Evolutionary conservation across 768 basidiomycete species (phyloP).

Genomic region (Trametes cingulata): DNA sequence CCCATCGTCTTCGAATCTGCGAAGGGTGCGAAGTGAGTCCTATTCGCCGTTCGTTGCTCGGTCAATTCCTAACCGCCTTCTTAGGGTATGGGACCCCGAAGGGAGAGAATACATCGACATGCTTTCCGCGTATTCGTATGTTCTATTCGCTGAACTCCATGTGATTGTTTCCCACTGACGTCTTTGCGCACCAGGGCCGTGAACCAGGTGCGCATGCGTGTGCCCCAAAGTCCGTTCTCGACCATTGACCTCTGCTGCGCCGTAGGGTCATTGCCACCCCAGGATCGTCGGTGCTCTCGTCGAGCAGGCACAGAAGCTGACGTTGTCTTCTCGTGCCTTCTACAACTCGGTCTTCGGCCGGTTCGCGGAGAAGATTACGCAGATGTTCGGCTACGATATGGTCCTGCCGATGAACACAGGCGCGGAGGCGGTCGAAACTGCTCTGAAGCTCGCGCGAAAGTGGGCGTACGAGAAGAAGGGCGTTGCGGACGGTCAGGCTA

Average conservation of each 20-base stretch:
- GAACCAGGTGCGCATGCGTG: conserved; percentile 64
- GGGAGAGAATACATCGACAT: conserved; percentile 97
- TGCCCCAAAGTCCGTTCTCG: background rate
- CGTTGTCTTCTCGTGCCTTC: conserved; percentile 94
- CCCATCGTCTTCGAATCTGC: conserved; percentile 93
- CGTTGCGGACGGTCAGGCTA: conserved; percentile 77
- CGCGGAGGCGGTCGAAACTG: conserved; percentile 96
- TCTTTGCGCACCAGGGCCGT: conserved; percentile 57
- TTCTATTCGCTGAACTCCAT: conserved; percentile 19
- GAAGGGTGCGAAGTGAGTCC: conserved; percentile 81
- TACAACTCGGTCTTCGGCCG: conserved; percentile 89
- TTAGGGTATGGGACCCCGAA: conserved; percentile 92
- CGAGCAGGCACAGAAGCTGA: conserved; percentile 85
- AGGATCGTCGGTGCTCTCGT: conserved; percentile 78
- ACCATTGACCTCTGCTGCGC: conserved; percentile 7
- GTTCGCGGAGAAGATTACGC: conserved; percentile 85
- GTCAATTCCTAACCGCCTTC: conserved; percentile 19
- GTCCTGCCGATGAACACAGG: conserved; percentile 99
- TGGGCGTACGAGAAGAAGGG: conserved; percentile 94
- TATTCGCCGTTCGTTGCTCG: conserved; percentile 36
- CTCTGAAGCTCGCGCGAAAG: conserved; percentile 93
- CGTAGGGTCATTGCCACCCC: conserved; percentile 88
- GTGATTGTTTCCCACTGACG: background rate
- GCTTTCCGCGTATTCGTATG: conserved; percentile 96
- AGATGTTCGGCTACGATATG: conserved; percentile 91